These are phyloP conservation scores for Xylariomycetidae sp. DNA, from an alignment of 2,329 filamentous ascomycete species.

Conservation along the genomic window DNA sequence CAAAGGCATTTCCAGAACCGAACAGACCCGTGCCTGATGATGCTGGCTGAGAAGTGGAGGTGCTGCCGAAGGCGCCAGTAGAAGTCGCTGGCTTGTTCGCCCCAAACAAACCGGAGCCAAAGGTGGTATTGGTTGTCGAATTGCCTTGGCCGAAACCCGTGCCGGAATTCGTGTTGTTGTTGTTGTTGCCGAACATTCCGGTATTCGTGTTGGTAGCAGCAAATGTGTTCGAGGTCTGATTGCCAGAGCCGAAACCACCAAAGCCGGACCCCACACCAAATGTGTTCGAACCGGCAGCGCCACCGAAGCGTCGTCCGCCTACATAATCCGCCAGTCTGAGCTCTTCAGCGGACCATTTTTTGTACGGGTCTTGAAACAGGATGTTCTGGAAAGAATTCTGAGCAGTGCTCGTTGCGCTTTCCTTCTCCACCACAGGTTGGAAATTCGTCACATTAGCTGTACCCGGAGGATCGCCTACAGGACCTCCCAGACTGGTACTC, in stretches of 20 bases:
- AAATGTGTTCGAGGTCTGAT: slow-evolving; percentile 25
- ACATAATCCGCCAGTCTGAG: slow-evolving; percentile 81
- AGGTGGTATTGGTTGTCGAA: slow-evolving; percentile 13
- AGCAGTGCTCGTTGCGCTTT: slow-evolving; percentile 46
- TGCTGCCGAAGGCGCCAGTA: slow-evolving; percentile 33
- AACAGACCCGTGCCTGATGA: slow-evolving; percentile 20
- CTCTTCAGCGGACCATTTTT: slow-evolving; percentile 87
- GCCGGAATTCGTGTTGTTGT: slow-evolving; percentile 10
- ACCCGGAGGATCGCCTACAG: slow-evolving; percentile 58
- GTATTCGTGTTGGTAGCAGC: slow-evolving; percentile 29
- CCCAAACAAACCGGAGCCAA: slow-evolving; percentile 37
- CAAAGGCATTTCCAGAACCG: slow-evolving; percentile 43
- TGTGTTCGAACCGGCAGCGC: slow-evolving; percentile 75
- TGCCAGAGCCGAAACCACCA: slow-evolving; percentile 41
- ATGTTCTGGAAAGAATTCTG: slow-evolving; percentile 73
- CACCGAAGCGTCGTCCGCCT: slow-evolving; percentile 79
- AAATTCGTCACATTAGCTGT: slow-evolving; percentile 65
- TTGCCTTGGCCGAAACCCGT: slow-evolving; percentile 25
- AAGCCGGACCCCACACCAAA: slow-evolving; percentile 65
- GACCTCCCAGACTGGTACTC: slow-evolving; percentile 44
- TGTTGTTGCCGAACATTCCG: slow-evolving; percentile 34
- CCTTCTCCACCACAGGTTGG: slow-evolving; percentile 67
- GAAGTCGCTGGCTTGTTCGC: slow-evolving; percentile 27
- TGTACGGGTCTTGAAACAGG: slow-evolving; percentile 73
- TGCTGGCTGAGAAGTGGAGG: slow-evolving; percentile 24